phyloP scores from a whole-genome alignment of 768 basidiomycete genomes.

The Tricholoma matsutake region DNA sequence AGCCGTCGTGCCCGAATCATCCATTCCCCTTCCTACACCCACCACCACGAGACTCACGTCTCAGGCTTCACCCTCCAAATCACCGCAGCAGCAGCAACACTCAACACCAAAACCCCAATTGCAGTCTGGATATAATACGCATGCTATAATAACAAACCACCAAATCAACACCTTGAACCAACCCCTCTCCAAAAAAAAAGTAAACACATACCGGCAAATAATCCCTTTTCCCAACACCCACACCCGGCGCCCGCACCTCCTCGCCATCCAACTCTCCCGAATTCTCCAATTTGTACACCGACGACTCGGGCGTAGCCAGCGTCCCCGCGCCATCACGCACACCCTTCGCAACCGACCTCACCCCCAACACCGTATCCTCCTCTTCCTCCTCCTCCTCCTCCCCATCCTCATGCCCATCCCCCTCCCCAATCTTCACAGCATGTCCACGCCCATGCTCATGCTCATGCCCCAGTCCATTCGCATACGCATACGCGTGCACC shows the following conservation, averaged over 20 bases:
- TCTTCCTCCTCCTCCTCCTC: slow-evolving; percentile 23
- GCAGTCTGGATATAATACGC: slow-evolving; percentile 50
- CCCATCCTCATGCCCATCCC: slow-evolving; percentile 11
- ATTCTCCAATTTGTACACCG: slow-evolving; percentile 18
- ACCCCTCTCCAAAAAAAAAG: background rate
- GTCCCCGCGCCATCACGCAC: slow-evolving; percentile 14
- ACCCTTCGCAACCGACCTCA: slow-evolving; percentile 6
- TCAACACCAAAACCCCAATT: slow-evolving; percentile 60
- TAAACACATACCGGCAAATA: slow-evolving; percentile 14
- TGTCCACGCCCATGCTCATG: slow-evolving; percentile 17
- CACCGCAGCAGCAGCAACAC: slow-evolving; percentile 69
- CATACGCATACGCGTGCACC: slow-evolving; percentile 2
- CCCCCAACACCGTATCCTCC: slow-evolving; percentile 21
- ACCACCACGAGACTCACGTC: slow-evolving; percentile 11
- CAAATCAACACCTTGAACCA: background rate
- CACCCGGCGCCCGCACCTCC: background rate
- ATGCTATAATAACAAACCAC: slow-evolving; percentile 11
- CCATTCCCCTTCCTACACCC: background rate
- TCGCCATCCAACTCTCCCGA: slow-evolving; percentile 8
- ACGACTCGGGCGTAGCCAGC: slow-evolving; percentile 28
- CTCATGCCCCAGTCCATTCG: slow-evolving; percentile 1
- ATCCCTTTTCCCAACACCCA: slow-evolving; percentile 1
- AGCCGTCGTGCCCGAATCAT: background rate
- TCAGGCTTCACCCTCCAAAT: slow-evolving; percentile 63
- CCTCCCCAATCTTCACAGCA: background rate